These are phyloP conservation scores for Syncephalis fuscata DNA, from an alignment of 371 early-diverging fungal species.

Conservation along the genomic window DNA sequence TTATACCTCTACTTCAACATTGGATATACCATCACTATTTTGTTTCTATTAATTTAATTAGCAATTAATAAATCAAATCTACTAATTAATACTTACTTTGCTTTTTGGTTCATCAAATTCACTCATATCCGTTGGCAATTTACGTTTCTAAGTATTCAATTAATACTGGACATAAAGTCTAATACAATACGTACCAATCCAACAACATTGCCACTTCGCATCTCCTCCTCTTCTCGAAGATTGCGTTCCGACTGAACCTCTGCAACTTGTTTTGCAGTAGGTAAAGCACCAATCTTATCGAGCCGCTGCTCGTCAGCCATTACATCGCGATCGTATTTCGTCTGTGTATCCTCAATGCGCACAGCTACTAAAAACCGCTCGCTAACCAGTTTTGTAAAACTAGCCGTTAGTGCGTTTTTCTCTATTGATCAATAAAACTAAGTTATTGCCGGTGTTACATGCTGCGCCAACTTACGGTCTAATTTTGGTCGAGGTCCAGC, in stretches of 20 bases:
- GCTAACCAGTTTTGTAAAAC: constrained; percentile 35
- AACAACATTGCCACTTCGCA: constrained; percentile 21
- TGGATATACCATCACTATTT: constrained; percentile 3
- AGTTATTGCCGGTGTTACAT: too few species aligned
- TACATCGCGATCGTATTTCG: constrained; percentile 38
- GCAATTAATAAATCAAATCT: not conserved
- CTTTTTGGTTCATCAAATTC: constrained; percentile 1
- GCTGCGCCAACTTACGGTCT: not conserved
- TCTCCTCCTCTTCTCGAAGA: constrained; percentile 27
- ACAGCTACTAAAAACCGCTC: constrained; percentile 41
- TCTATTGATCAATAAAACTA: constrained; percentile 11
- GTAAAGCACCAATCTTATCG: constrained; percentile 25
- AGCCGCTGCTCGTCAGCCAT: constrained; percentile 41
- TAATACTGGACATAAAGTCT: not conserved
- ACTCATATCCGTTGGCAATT: constrained; percentile 9
- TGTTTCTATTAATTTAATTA: constrained; percentile 11
- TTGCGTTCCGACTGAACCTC: constrained; percentile 18
- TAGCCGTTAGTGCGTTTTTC: constrained; percentile 12
- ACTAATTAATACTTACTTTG: not conserved
- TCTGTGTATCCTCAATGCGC: constrained; percentile 38
- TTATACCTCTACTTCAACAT: too few species aligned
- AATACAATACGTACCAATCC: constrained; percentile 27
- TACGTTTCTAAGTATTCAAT: constrained; percentile 22
- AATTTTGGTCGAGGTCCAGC: not conserved
- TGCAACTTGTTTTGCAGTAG: constrained; percentile 46